Base-by-base conservation (phyloP, 192 early-diverging fungal species). In the Coemansia asiatica region DNA sequence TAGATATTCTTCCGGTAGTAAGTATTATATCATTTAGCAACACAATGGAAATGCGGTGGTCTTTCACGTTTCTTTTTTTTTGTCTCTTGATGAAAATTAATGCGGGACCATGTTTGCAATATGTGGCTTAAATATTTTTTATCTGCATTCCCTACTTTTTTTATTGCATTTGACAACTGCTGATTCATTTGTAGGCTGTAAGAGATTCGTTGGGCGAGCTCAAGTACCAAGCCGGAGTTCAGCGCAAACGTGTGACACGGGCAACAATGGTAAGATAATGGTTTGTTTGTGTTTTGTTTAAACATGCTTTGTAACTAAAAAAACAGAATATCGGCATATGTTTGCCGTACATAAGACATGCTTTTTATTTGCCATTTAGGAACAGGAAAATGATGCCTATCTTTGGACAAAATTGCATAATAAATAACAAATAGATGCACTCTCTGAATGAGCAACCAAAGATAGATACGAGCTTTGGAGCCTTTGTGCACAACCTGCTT, bases 181-280 rank as follows among this genome's bases (percentile, higher is more conserved):
- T 35, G 16, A 26, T 35, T 38, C 44, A 10, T 23, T 7, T 71
- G 61, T 79, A 79, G 76, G 64, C 53, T 21, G 61, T 64, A 22
- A 59, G 68, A 4, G 71, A 79, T 44, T 19, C 51, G 44, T 56
- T 79, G 59, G 76, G 76, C 6, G 76, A 79, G 51, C 61, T 79
- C 13, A 79, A 79, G 58, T 48, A 60, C 35, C 71, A 79, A 56
- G 76, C 76, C 36, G 69, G 68, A 22, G 36, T 74, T 19, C 48
- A 74, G 65, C 76, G 76, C 48, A 74, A 74, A 63, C 76, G 76
- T 23, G 71, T 79, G 22, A 79, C 76, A 13, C 74, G 68, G 61
- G 76, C 76, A 16, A 49, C 76, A 70, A 79, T 79, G 76, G 71
- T 71, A 79, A 70, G 76, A n/a, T 35, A 27, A 51, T 49, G 12